Conservation (phyloP, 2,329 filamentous ascomycete species). For the Chrysoporthe puriensis region DNA sequence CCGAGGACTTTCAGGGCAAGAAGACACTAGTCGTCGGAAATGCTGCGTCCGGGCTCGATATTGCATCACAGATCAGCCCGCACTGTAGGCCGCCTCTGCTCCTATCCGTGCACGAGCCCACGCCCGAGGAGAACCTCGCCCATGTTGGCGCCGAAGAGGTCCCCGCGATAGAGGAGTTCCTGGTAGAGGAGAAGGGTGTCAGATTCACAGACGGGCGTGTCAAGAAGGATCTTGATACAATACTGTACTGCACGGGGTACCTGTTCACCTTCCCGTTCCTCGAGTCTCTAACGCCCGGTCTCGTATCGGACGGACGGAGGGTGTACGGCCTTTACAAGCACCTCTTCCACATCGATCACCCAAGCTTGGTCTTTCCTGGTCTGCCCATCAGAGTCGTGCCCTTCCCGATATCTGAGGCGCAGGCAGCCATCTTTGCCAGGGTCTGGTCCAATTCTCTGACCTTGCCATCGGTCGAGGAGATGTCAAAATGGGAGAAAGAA, state of each 20-base stretch:
- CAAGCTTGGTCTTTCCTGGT: constrained; percentile 76
- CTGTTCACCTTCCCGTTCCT: constrained; percentile 83
- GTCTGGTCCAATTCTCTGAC: constrained; percentile 73
- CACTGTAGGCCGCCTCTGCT: constrained; percentile 65
- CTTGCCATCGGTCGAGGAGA: constrained; percentile 65
- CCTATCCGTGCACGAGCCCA: constrained; percentile 62
- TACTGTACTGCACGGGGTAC: constrained; percentile 90
- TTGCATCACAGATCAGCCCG: constrained; percentile 73
- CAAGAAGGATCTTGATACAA: constrained; percentile 70
- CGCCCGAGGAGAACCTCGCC: constrained; percentile 48
- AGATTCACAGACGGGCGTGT: constrained; percentile 66
- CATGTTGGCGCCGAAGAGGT: constrained; percentile 55
- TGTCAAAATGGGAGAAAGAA: constrained; percentile 70
- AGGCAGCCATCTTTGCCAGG: constrained; percentile 75
- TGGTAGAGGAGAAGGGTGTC: constrained; percentile 59
- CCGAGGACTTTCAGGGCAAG: constrained; percentile 64
- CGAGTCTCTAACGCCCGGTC: constrained; percentile 46
- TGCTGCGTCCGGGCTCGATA: constrained; percentile 81
- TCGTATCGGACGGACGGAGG: constrained; percentile 70
- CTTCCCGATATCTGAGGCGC: constrained; percentile 78
- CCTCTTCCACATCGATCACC: constrained; percentile 73
- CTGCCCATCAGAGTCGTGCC: constrained; percentile 86
- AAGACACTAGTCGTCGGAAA: constrained; percentile 86
- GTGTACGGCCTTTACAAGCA: constrained; percentile 79
- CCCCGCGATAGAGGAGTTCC: constrained; percentile 61